A percentile compares a stretch with the other conserved stretches of the same genome.
phyloP scores from a whole-genome alignment of 2,329 filamentous ascomycete genomes.

The Talaromyces sp. region DNA sequence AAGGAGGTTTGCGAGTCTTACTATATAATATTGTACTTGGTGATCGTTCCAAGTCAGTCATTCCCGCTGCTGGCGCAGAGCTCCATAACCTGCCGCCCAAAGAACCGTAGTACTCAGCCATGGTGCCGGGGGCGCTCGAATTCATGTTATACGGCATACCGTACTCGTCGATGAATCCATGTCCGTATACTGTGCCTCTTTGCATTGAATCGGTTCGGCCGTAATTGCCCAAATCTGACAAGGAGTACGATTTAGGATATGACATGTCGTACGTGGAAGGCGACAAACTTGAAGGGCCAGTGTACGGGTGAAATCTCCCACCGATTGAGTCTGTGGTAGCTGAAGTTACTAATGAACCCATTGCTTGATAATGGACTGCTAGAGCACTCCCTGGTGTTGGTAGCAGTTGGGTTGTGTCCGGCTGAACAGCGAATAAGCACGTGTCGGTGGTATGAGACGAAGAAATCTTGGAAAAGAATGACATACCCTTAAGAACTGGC shows the following conservation, averaged over 20 bases:
- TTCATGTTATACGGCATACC: slow-evolving; percentile 30
- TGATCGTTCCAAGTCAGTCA: slow-evolving; percentile 22
- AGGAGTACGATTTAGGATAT: slow-evolving; percentile 22
- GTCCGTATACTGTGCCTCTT: slow-evolving; percentile 27
- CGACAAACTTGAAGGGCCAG: not conserved
- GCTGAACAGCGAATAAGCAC: slow-evolving; percentile 1
- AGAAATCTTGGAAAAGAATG: not conserved
- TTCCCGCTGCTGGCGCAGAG: slow-evolving; percentile 23
- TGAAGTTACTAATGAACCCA: not conserved
- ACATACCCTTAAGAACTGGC: slow-evolving; percentile 22
- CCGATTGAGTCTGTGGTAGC: slow-evolving; percentile 1
- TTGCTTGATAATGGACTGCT: slow-evolving; percentile 4
- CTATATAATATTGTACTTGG: slow-evolving; percentile 29
- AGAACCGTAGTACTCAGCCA: slow-evolving; percentile 31
- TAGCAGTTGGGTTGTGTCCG: slow-evolving; percentile 8
- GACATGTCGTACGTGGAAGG: slow-evolving; percentile 22
- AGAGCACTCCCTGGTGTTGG: slow-evolving; percentile 13
- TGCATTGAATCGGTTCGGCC: slow-evolving; percentile 26
- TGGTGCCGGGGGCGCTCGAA: slow-evolving; percentile 32
- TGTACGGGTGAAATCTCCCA: not conserved
- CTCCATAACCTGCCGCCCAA: slow-evolving; percentile 35
- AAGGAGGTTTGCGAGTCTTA: slow-evolving; percentile 24
- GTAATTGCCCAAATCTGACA: slow-evolving; percentile 30
- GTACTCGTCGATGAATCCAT: slow-evolving; percentile 36
- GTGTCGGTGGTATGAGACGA: not conserved